These are phyloP conservation scores for Pedinophyceae sp. DNA, from an alignment of 139 green algal species.

Conservation along the genomic window DNA sequence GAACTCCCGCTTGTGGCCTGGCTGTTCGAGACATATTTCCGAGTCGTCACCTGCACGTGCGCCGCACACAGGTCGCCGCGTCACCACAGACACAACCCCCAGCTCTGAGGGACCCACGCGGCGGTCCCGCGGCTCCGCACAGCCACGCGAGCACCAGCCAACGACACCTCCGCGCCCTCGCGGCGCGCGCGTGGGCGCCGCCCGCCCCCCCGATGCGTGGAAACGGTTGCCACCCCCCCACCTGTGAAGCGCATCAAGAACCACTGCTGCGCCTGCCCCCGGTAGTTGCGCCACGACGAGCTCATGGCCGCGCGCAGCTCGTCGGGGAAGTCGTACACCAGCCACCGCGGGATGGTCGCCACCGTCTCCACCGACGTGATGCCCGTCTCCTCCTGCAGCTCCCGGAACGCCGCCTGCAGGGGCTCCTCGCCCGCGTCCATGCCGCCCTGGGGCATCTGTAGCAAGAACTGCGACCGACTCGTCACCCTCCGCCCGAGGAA, in stretches of 20 bases:
- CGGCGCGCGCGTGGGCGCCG: too few species aligned
- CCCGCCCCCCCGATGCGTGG: too few species aligned
- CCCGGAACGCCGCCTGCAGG: conserved; percentile 4
- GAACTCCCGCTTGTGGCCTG: conserved; percentile 6
- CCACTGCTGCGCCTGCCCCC: conserved; percentile 10
- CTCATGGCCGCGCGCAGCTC: neutral
- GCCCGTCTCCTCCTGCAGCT: conserved; percentile 10
- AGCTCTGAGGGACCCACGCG: too few species aligned
- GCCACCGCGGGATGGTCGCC: conserved; percentile 3
- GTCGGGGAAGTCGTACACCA: conserved; percentile 6
- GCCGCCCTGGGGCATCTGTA: conserved; percentile 12
- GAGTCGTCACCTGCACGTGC: conserved; percentile 1
- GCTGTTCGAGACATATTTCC: neutral
- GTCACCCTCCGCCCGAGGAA: too few species aligned
- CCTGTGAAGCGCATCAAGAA: conserved; percentile 10
- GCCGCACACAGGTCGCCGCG: too few species aligned
- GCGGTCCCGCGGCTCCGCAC: too few species aligned
- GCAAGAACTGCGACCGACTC: too few species aligned
- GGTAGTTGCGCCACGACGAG: neutral
- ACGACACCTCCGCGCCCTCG: too few species aligned
- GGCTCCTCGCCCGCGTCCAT: conserved; percentile 7
- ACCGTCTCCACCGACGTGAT: conserved; percentile 5
- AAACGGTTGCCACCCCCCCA: too few species aligned
- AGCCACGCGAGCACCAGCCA: too few species aligned
- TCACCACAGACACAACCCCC: too few species aligned